A percentile compares a stretch with the other conserved stretches of the same genome.
Evolutionary conservation across 2,329 filamentous ascomycete genomes (phyloP).

Genomic region (Orbilia quercus): DNA sequence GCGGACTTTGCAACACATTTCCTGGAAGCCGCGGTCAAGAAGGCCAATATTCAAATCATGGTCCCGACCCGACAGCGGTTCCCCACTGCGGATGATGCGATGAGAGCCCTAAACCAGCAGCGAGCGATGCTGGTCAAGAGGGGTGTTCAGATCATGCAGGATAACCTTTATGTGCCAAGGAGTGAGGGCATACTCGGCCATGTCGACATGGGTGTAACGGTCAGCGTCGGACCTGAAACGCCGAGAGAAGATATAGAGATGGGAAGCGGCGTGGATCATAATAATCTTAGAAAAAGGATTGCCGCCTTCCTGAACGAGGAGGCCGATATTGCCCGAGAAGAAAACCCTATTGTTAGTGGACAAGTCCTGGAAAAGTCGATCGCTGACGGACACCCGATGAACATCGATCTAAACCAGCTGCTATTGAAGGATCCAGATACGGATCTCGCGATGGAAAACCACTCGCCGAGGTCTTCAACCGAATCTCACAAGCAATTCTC

Average conservation of each 20-base stretch:
- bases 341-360: conserved; percentile 36
- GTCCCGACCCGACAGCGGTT: conserved; percentile 61
- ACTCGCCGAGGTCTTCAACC: conserved; percentile 54
- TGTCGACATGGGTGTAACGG: conserved; percentile 50
- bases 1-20: conserved; percentile 97
- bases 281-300: conserved; percentile 47
- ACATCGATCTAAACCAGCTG: conserved; percentile 43
- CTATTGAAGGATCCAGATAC: conserved; percentile 55
- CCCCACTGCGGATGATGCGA: conserved; percentile 54
- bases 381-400: conserved; percentile 42
- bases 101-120: conserved; percentile 43
- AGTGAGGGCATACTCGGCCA: conserved; percentile 48
- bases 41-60: conserved; percentile 80
- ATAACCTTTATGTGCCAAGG: conserved; percentile 53
- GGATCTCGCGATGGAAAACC: conserved; percentile 39
- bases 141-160: conserved; percentile 54
- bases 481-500: conserved; percentile 59
- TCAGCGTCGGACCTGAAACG: conserved; percentile 50
- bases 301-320: conserved; percentile 56
- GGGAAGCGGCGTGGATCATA: conserved; percentile 32
- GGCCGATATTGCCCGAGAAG: conserved; percentile 42
- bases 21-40: conserved; percentile 88
- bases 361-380: conserved; percentile 33
- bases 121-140: conserved; percentile 50
- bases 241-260: conserved; percentile 47